Conservation (phyloP, 257 asterid genomes). For the Plectranthus barbatus region DNA sequence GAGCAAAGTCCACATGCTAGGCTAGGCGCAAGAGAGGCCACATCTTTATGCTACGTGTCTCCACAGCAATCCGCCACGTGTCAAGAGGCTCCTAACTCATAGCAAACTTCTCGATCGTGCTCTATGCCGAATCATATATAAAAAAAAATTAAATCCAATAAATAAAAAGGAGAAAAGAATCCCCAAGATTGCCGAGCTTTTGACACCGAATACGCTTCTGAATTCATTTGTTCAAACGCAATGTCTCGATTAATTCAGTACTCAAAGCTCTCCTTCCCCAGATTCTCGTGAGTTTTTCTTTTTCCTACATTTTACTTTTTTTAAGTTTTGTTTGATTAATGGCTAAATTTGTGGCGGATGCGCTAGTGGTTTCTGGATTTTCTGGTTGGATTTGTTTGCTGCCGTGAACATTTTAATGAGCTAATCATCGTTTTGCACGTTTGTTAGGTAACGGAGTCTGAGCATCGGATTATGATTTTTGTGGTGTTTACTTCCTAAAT, state of each 20-base stretch:
- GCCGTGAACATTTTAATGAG: not conserved
- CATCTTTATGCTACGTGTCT: constrained; percentile 24
- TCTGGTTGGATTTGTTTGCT: constrained; percentile 2
- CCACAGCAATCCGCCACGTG: constrained; percentile 20
- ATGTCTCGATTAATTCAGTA: constrained; percentile 68
- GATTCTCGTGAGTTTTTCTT: constrained; percentile 37
- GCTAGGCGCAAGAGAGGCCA: constrained; percentile 29
- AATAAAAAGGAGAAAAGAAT: not conserved
- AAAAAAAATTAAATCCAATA: not conserved
- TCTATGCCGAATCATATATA: not conserved
- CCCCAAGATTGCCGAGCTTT: not conserved
- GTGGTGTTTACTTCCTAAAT: not conserved
- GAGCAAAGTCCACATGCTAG: constrained; percentile 2
- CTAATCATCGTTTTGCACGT: not conserved
- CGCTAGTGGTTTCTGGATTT: not conserved
- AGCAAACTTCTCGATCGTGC: not conserved
- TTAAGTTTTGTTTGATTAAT: not conserved
- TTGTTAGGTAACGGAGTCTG: not conserved
- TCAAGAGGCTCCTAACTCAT: not conserved
- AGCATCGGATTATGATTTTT: not conserved
- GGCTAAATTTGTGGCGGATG: not conserved
- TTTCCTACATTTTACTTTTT: not conserved
- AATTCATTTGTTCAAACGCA: constrained; percentile 6
- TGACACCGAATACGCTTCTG: not conserved
- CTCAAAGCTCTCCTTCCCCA: constrained; percentile 36